Percentiles rank a stretch among this genome's conserved stretches.
phyloP scores from a whole-genome alignment of 2,329 filamentous ascomycete species.

The Huntiella decipiens region DNA sequence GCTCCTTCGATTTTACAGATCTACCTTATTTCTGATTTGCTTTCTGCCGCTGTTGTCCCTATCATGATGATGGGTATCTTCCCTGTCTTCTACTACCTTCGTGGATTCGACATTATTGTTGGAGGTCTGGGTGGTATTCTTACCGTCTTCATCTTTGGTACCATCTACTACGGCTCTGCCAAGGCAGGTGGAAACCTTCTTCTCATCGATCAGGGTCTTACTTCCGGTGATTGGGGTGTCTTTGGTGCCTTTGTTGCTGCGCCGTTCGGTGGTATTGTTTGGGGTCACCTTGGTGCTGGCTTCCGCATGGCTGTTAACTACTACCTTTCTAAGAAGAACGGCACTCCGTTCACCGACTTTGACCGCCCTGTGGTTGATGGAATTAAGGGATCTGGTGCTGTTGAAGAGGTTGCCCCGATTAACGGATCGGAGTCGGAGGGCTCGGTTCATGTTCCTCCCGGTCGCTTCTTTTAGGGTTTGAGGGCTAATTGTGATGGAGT shows the following conservation, averaged over 20 bases:
- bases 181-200: conserved; percentile 46
- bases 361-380: conserved; percentile 1
- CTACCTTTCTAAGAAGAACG: conserved; percentile 34
- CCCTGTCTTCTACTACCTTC: conserved; percentile 56
- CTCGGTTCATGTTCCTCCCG: conserved; percentile 18
- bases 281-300: conserved; percentile 44
- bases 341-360: conserved; percentile 41
- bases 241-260: conserved; percentile 73
- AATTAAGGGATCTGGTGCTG: neutral
- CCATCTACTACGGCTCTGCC: conserved; percentile 56
- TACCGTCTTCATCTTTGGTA: conserved; percentile 63
- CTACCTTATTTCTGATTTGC: conserved; percentile 63
- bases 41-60: conserved; percentile 59
- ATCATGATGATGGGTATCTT: conserved; percentile 54
- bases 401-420: conserved; percentile 2
- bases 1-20: conserved; percentile 61
- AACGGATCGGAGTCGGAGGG: conserved; percentile 12
- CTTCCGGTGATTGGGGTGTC: conserved; percentile 58
- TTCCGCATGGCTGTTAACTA: conserved; percentile 42
- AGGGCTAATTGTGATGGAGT: neutral
- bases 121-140: conserved; percentile 62
- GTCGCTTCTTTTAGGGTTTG: conserved; percentile 33
- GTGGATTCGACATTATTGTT: conserved; percentile 61
- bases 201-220: conserved; percentile 53
- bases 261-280: conserved; percentile 55